Base-by-base conservation (phyloP, 768 basidiomycete genomes). In the Boletus coccyginus region DNA sequence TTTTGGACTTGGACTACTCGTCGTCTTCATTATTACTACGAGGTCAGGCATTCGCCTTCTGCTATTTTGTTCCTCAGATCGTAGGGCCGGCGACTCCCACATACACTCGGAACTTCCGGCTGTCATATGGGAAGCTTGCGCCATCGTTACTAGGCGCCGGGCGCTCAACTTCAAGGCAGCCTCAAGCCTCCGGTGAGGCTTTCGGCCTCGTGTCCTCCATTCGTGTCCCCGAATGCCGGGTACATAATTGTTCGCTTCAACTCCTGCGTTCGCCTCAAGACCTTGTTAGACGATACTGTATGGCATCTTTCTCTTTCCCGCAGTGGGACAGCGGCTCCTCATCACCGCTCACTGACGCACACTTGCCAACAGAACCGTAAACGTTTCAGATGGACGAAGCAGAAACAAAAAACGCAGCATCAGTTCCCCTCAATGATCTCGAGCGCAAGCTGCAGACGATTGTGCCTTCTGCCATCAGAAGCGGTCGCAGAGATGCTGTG, bases 381-480 rank as follows among this genome's bases (percentile, higher is more conserved):
- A 35, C 43, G 6, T n/a, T 7, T 17, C 46, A 17, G 31, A 64
- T 60, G 64, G 36, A 38, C 50, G 36, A 59, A 6, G 10, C 11
- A 1, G 29, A 41, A 5, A 50, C 27, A 5, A 33, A 17, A 6
- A 27, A 41, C 14, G 11, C 33, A 6, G 33, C 32, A 1, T 31
- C 44, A 3, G 29, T 46, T 7, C 17, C 27, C 6, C 45, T 45
- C 33, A 33, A 47, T 17, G 49, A 52, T 9, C 40, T 45, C 27
- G 46, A 13, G 1, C 31, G 48, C 39, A 55, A 46, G 24, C 32
- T 65, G 16, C 32, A 58, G 53, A 58, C 58, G 19, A 63, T 50
- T 4, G 50, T 60, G 17, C 66, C 66, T 11, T 67, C 66, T 14
- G 45, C n/a, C 13, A 53, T 68, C 3, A 36, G 21, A 39, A 63